Evolutionary conservation across 805 yeast species (phyloP), one percentile per base, ranked within the genome.

Genomic region (Naumovozyma baii): DNA sequence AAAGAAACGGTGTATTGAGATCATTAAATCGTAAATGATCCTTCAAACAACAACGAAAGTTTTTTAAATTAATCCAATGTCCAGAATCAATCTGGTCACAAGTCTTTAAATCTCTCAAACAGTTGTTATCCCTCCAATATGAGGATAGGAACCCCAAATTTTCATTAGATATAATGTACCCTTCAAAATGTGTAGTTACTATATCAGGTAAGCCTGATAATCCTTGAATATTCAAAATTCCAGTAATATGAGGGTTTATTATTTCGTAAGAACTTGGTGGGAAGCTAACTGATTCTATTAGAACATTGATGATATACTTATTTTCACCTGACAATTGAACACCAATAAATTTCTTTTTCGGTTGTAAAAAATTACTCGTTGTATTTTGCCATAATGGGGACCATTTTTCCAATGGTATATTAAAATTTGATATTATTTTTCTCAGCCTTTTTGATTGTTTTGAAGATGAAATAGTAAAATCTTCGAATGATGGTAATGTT

Each of bases 111-210:
- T 68, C 64, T 18, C 33, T 28, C 36, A 42, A 18, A 13, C 22
- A 64, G 64, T 48, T 36, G 18, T 44, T 45, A 19, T 41, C 34
- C 14, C 51, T 43, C 51, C 54, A 47, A 28, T 41, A 44, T 7
- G 50, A 45, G 31, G 57, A 53, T 37, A 51, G 29, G 14, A 51
- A 51, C 29, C 55, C 55, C 4, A 39, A 25, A 13, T 40, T 46
- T 18, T 41, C 44, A 33, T 50, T 50, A 13, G 47, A 49, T 15
- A 50, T 54, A 12, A 54, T 49, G 36, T 38, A 50, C 15, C 52
- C 83, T 48, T 73, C 76, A 63, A 81, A 81, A 54, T 74, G 80
- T 2, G 88, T 81, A 18, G 77, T 72, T 45, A 81, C 77, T 49
- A 76, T 76, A 2, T 86, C 83, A 49, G 76, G 71, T 18, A 73